Percentiles rank a stretch among this genome's conserved stretches.
These are phyloP conservation scores for Potentilla sterilis DNA, from an alignment of 306 rosid species.

Conservation along the genomic window DNA sequence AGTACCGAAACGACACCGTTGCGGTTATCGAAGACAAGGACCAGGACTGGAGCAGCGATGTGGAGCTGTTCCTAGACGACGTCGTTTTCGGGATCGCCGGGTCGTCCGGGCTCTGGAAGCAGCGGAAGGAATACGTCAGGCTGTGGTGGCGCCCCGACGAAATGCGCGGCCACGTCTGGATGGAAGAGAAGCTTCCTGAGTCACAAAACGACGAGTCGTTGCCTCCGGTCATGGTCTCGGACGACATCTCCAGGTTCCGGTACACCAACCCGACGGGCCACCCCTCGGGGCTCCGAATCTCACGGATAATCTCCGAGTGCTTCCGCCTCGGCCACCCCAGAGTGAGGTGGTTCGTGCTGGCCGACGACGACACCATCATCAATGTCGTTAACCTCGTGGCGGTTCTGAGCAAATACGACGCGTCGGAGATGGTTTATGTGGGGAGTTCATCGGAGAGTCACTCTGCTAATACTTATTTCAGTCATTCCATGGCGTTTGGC, in stretches of 20 bases:
- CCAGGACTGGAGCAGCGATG: constrained; percentile 16
- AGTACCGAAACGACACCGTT: neutral
- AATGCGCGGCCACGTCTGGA: constrained; percentile 78
- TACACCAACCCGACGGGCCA: constrained; percentile 72
- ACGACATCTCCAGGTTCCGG: constrained; percentile 64
- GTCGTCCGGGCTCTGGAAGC: constrained; percentile 66
- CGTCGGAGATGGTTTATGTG: constrained; percentile 76
- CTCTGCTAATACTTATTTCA: constrained; percentile 71
- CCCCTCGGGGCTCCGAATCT: constrained; percentile 75
- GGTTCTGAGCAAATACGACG: constrained; percentile 65
- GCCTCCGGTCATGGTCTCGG: constrained; percentile 62
- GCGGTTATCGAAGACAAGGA: neutral
- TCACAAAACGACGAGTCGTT: constrained; percentile 44
- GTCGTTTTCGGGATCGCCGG: constrained; percentile 75
- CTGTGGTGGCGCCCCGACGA: constrained; percentile 74
- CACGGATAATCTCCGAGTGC: constrained; percentile 64
- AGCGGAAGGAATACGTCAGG: constrained; percentile 59
- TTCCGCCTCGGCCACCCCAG: constrained; percentile 52
- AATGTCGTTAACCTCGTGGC: constrained; percentile 66
- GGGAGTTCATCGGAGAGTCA: constrained; percentile 82
- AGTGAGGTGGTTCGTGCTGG: constrained; percentile 64
- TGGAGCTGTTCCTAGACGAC: constrained; percentile 48
- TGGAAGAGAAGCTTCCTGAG: constrained; percentile 53
- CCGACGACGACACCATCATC: constrained; percentile 77
- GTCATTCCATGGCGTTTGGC: constrained; percentile 82